Base-by-base conservation (phyloP, 2,329 filamentous ascomycete genomes). In the Mycosphaerelloides madeirae region DNA sequence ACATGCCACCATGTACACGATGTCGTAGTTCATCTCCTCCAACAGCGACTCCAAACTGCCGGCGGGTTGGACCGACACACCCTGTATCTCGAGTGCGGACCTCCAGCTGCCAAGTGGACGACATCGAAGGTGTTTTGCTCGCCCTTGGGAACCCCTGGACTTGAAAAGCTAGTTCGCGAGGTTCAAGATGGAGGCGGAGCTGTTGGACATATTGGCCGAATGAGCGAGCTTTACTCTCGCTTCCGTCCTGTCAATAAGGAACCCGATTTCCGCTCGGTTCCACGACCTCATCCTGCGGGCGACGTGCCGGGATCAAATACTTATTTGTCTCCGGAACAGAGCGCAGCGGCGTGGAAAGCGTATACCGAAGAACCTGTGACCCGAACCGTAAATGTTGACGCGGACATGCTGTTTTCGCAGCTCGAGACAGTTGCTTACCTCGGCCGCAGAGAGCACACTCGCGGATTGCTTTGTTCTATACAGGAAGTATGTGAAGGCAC, bases 31-130 rank as follows among this genome's bases (percentile, higher is more conserved):
- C 77, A 79, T 19, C 75, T 87, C 34, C 66, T 88, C 6, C 78
- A 85, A 51, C 74, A 76, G 38, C 81, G 85, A 28, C 71, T 88
- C 2, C 66, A 82, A 36, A 64, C 75, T 15, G 78, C 80, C 3
- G 44, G 80, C 3, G 68, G 76, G 3, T 66, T 84, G 6, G 67
- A 75, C 29, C 76, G 80, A 29, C 79, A 87, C 58, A 78, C 81
- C 42, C 67, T 93, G 31, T 79, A 90, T 29, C 77, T 94, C 32
- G 85, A 91, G 68, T 87, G 84, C 63, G 90, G 85, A 59, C 85
- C 85, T 52, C 87, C 86, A 0, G 79, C 74, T 50, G 80, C 77
- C 18, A 83, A 82, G 63, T 71, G 84, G 38, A 81, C 77, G 4
- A 82, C 84, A 15, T 83, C 85, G 0, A 81, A 81, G 43, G 73